Percentiles rank a stretch among this genome's conserved stretches.
Evolutionary conservation across 352 stramenopile genomes (phyloP).

Genomic region (Phytophthora quininea): DNA sequence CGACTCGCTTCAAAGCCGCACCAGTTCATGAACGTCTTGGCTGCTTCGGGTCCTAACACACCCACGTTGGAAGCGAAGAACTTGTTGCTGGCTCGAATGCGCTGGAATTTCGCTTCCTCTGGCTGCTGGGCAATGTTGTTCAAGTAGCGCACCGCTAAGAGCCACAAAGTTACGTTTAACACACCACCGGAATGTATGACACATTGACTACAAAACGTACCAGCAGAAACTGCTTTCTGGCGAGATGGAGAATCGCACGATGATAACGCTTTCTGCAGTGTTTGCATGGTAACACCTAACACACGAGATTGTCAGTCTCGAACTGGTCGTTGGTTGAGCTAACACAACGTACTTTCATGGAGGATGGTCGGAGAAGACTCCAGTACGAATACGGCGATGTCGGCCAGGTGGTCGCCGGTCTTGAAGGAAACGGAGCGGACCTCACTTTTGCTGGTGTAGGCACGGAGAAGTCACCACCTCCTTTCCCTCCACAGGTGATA

Average conservation of each 20-base stretch:
- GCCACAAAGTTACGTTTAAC: background rate
- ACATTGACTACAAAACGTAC: slow-evolving; percentile 18
- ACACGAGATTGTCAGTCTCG: slow-evolving; percentile 2
- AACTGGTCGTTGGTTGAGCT: background rate
- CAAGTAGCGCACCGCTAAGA: slow-evolving; percentile 64
- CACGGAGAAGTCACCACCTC: slow-evolving; percentile 63
- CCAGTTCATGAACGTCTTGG: slow-evolving; percentile 48
- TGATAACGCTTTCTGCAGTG: slow-evolving; percentile 26
- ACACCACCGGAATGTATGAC: background rate
- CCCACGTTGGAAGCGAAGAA: slow-evolving; percentile 69
- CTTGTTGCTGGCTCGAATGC: slow-evolving; percentile 75
- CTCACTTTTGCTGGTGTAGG: slow-evolving; percentile 35
- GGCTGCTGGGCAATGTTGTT: slow-evolving; percentile 66
- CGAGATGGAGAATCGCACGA: slow-evolving; percentile 16
- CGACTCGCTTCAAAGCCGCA: slow-evolving; percentile 50
- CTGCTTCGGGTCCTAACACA: slow-evolving; percentile 18
- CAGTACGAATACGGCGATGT: slow-evolving; percentile 56
- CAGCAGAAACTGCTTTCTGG: slow-evolving; percentile 40
- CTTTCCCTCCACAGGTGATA: slow-evolving; percentile 62
- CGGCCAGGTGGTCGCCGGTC: slow-evolving; percentile 70
- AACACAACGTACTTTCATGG: slow-evolving; percentile 28
- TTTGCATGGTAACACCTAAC: slow-evolving; percentile 31
- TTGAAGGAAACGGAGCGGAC: slow-evolving; percentile 70
- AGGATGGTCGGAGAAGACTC: slow-evolving; percentile 18
- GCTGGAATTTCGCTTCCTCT: slow-evolving; percentile 66